These are phyloP conservation scores for Silene latifolia DNA, from an alignment of 148 eudicot genomes.

Conservation along the genomic window DNA sequence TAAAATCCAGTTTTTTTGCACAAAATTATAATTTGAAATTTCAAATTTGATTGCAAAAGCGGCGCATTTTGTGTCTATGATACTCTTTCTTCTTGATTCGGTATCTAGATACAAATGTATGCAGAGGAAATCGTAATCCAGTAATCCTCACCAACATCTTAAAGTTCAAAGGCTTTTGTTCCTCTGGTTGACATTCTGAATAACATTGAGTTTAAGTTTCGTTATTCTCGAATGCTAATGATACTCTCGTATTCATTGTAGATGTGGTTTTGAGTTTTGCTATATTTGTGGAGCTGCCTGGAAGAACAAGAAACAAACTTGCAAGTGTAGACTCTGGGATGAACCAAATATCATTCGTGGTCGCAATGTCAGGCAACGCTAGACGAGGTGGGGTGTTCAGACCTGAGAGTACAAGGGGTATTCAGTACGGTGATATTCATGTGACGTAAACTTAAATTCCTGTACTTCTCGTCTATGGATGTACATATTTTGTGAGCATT, in stretches of 20 bases:
- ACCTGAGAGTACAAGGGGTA: neutral
- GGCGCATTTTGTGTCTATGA: no score
- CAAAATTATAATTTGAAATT: no score
- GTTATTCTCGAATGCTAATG: neutral
- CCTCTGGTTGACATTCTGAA: neutral
- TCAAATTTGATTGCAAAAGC: no score
- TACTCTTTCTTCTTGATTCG: neutral
- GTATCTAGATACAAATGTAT: neutral
- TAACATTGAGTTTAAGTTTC: neutral
- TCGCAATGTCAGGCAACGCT: neutral
- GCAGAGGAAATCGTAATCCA: neutral
- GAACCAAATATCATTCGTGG: slow-evolving; percentile 27
- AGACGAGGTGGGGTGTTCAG: neutral
- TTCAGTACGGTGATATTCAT: neutral
- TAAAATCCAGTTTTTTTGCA: no score
- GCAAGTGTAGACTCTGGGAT: slow-evolving; percentile 56
- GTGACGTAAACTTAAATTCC: neutral
- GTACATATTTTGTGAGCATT: neutral
- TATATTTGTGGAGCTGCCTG: slow-evolving; percentile 59
- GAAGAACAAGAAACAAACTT: slow-evolving; percentile 48
- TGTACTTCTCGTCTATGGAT: no score
- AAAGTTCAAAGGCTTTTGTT: neutral
- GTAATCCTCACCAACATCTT: neutral
- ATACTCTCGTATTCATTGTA: neutral
- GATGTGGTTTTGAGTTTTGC: slow-evolving; percentile 38